Percentiles rank a stretch among this genome's conserved stretches.
phyloP scores from a whole-genome alignment of 2,329 filamentous ascomycete genomes.

The Colletotrichum siamense region DNA sequence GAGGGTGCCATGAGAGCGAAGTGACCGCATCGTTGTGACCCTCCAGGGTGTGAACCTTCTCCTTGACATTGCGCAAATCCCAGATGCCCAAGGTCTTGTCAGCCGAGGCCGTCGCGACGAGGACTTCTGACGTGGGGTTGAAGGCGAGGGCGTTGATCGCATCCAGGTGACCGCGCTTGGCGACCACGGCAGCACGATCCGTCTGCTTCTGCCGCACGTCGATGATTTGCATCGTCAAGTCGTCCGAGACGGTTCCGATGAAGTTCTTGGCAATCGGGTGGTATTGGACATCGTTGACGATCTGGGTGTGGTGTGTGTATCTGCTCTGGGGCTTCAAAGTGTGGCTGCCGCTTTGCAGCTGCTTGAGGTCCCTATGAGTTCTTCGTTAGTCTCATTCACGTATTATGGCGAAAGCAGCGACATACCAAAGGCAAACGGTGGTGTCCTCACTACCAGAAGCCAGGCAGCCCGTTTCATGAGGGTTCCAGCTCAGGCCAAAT shows the following conservation, averaged over 20 bases:
- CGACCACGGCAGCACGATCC: slow-evolving; percentile 71
- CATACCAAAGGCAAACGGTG: slow-evolving; percentile 89
- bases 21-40: slow-evolving; percentile 91
- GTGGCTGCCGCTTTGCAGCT: slow-evolving; percentile 72
- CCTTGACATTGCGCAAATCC: slow-evolving; percentile 90
- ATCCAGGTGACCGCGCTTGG: slow-evolving; percentile 80
- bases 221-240: slow-evolving; percentile 89
- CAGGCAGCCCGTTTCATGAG: slow-evolving; percentile 79
- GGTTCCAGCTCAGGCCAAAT: slow-evolving; percentile 93
- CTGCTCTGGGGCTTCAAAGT: slow-evolving; percentile 73
- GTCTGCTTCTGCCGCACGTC: slow-evolving; percentile 77
- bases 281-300: slow-evolving; percentile 97
- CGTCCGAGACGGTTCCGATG: slow-evolving; percentile 93
- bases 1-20: slow-evolving; percentile 92
- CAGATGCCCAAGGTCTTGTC: slow-evolving; percentile 96
- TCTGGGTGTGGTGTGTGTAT: slow-evolving; percentile 87
- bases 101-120: slow-evolving; percentile 90
- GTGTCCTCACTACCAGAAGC: slow-evolving; percentile 91
- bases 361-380: slow-evolving; percentile 74
- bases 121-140: slow-evolving; percentile 88
- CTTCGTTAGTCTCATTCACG: slow-evolving; percentile 21
- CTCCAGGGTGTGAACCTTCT: slow-evolving; percentile 88
- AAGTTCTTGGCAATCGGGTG: slow-evolving; percentile 85
- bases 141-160: slow-evolving; percentile 97
- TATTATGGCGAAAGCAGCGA: neutral